Conservation (phyloP, 345 rosid species). For the Nasturtium officinale region DNA sequence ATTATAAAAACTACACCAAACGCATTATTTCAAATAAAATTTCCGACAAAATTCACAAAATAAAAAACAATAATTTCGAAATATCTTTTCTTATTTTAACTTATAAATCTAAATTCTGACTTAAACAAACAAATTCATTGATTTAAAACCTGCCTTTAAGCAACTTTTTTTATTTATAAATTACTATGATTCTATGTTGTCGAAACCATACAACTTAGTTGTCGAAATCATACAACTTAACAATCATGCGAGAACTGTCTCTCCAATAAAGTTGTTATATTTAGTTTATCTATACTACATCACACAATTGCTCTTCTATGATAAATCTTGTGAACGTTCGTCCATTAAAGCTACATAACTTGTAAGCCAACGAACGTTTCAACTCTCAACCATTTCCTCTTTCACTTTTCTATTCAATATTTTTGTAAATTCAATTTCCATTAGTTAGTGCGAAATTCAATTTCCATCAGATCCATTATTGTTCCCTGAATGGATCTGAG, state of each 20-base stretch:
- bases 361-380: slow-evolving; percentile 26
- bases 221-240: too few relatives aligned
- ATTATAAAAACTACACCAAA: not conserved
- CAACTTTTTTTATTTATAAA: too few relatives aligned
- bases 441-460: not conserved
- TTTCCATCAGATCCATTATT: not conserved
- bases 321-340: slow-evolving; percentile 15
- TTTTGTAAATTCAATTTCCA: not conserved
- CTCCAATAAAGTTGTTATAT: too few relatives aligned
- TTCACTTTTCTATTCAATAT: not conserved
- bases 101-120: too few relatives aligned
- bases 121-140: too few relatives aligned
- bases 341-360: slow-evolving; percentile 36
- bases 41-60: not conserved
- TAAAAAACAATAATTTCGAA: not conserved
- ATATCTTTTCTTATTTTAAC: not conserved
- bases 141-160: too few relatives aligned
- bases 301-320: slow-evolving; percentile 25
- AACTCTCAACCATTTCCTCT: slow-evolving; percentile 19
- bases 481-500: too few relatives aligned
- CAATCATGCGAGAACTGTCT: too few relatives aligned
- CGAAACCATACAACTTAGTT: too few relatives aligned
- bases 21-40: not conserved
- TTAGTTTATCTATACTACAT: too few relatives aligned
- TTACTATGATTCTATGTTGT: too few relatives aligned